Evolutionary conservation across 2,329 filamentous ascomycete species (phyloP).

Genomic region (Ceratocystis cubensis): DNA sequence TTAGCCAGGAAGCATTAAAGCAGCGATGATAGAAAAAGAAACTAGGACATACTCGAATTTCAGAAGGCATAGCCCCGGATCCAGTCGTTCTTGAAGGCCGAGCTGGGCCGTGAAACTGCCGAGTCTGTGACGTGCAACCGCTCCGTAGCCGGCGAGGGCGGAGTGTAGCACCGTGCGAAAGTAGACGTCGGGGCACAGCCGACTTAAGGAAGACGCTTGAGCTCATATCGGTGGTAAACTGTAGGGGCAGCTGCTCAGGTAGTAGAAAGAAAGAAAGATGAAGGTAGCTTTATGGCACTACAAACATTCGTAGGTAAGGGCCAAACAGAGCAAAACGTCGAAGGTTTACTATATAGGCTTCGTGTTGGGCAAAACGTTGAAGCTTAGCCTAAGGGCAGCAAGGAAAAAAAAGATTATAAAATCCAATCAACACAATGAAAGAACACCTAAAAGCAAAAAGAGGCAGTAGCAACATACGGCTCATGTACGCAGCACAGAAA

Average conservation of each 20-base stretch:
- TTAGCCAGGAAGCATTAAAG: not conserved
- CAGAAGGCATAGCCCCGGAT: constrained; percentile 1
- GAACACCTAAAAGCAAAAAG: constrained; percentile 9
- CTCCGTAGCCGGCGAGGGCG: constrained; percentile 32
- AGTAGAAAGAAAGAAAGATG: not conserved
- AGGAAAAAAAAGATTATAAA: no score
- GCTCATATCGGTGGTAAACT: constrained; percentile 32
- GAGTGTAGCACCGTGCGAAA: constrained; percentile 33
- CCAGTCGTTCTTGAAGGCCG: constrained; percentile 14
- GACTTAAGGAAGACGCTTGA: constrained; percentile 37
- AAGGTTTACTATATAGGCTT: no score
- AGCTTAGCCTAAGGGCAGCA: no score
- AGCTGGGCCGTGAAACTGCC: constrained; percentile 24
- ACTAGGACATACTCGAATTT: not conserved
- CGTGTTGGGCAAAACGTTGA: no score
- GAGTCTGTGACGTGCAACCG: constrained; percentile 30
- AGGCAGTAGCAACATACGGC: not conserved
- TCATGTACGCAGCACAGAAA: not conserved
- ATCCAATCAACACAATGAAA: not conserved
- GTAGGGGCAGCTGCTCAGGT: not conserved
- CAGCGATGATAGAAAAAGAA: not conserved
- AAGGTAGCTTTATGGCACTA: not conserved
- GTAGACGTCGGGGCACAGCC: constrained; percentile 34
- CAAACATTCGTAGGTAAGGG: no score
- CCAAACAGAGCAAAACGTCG: no score